Evolutionary conservation across 2,329 filamentous ascomycete species (phyloP).

Genomic region (Calonectria hawksworthii): DNA sequence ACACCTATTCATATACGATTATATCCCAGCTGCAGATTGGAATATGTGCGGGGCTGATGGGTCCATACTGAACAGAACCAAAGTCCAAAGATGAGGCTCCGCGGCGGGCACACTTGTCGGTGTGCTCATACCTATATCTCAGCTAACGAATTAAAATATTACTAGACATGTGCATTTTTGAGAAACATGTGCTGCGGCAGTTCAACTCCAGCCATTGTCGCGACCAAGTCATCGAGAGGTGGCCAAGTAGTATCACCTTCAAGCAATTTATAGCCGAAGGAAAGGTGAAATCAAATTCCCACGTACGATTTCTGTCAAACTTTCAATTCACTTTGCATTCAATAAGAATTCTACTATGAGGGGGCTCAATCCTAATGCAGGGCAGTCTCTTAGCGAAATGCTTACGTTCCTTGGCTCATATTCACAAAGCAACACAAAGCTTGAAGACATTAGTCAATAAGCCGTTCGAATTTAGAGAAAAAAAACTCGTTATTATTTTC

Average conservation of each 20-base stretch:
- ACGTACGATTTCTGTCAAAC: neutral
- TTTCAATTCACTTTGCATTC: neutral
- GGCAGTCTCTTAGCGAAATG: neutral
- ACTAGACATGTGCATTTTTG: neutral
- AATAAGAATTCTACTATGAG: neutral
- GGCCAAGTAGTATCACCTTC: neutral
- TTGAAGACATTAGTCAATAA: neutral
- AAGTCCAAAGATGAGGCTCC: neutral
- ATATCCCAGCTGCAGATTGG: slow-evolving; percentile 7
- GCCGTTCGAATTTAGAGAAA: too few relatives aligned
- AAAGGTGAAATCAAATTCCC: neutral
- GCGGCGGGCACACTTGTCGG: neutral
- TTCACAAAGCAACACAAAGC: neutral
- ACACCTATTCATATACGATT: slow-evolving; percentile 48
- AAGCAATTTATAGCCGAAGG: neutral
- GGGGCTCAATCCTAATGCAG: neutral
- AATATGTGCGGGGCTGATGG: slow-evolving; percentile 22
- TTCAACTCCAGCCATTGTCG: neutral
- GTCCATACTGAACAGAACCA: slow-evolving; percentile 11
- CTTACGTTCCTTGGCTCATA: neutral
- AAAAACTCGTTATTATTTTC: too few relatives aligned
- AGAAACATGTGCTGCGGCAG: neutral
- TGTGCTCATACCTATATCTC: neutral
- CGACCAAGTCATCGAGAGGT: neutral
- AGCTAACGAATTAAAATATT: neutral